phyloP scores from a whole-genome alignment of 768 basidiomycete genomes.

The Lactifluus pinguis region DNA sequence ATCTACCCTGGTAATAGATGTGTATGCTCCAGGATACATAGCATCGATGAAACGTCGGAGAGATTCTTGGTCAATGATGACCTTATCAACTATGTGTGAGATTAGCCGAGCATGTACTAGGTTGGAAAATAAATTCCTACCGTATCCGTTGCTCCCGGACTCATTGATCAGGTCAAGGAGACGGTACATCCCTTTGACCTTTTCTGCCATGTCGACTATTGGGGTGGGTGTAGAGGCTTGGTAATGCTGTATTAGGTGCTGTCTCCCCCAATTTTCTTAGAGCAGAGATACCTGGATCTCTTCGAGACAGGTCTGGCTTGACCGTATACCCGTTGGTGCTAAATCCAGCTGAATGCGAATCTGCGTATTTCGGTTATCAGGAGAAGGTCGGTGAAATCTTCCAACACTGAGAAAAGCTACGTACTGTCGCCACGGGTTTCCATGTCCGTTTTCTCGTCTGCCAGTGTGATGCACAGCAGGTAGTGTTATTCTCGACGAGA shows the following conservation, averaged over 20 bases:
- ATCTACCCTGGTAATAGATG: conserved; percentile 44
- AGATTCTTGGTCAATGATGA: conserved; percentile 47
- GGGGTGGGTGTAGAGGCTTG: not conserved
- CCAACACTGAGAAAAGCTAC: not conserved
- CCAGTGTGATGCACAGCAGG: not conserved
- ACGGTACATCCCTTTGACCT: conserved; percentile 39
- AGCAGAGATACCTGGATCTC: too few relatives aligned
- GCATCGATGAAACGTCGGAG: conserved; percentile 39
- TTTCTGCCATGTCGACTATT: not conserved
- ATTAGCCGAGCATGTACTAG: not conserved
- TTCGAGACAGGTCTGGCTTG: too few relatives aligned
- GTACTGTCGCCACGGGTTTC: not conserved
- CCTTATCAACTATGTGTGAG: conserved; percentile 41
- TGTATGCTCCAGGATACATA: conserved; percentile 41
- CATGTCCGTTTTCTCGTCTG: not conserved
- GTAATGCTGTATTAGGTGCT: too few relatives aligned
- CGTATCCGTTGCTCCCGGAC: conserved; percentile 40
- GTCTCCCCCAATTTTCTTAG: too few relatives aligned
- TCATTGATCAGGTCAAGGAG: conserved; percentile 46
- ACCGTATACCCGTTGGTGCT: too few relatives aligned
- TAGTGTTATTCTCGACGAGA: too few relatives aligned
- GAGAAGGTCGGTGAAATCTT: too few relatives aligned
- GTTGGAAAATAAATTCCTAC: conserved; percentile 24
- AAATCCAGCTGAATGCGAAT: too few relatives aligned
- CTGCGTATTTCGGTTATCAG: too few relatives aligned